Conservation (phyloP, 305 asterid species). For the Fraxinus dipetala region DNA sequence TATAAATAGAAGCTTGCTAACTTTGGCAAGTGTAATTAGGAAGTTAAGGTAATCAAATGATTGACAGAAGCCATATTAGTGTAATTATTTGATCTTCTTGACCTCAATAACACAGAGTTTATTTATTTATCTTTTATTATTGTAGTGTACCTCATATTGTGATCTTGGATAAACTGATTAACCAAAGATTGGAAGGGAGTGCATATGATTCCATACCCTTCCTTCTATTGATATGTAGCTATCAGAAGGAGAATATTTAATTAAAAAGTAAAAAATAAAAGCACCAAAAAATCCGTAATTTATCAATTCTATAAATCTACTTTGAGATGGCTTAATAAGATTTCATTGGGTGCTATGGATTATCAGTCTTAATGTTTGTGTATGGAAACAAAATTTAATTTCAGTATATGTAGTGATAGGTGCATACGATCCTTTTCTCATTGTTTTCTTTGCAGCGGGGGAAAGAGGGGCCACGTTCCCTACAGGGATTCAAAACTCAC, state of each 20-base stretch:
- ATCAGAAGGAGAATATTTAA: not conserved
- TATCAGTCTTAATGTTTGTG: not conserved
- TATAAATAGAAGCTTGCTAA: constrained; percentile 79
- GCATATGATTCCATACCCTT: not conserved
- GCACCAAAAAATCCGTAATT: not conserved
- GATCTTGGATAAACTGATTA: not conserved
- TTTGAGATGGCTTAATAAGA: not conserved
- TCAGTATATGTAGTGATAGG: not conserved
- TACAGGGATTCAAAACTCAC: constrained; percentile 89
- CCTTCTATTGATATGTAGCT: not conserved
- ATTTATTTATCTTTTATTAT: not conserved
- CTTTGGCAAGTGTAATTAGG: constrained; percentile 88
- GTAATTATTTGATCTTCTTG: constrained; percentile 3
- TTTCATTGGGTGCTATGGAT: not conserved
- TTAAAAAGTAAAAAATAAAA: not conserved
- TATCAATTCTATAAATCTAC: not conserved
- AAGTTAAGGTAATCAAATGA: constrained; percentile 63
- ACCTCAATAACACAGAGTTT: constrained; percentile 3
- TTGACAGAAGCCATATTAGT: constrained; percentile 9
- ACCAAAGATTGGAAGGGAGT: not conserved
- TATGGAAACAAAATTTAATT: not conserved
- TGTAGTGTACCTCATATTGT: not conserved
- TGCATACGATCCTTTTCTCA: not conserved
- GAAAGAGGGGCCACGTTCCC: constrained; percentile 74
- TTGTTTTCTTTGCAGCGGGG: constrained; percentile 50